phyloP scores from a whole-genome alignment of 192 early-diverging fungal species.

The Allomyces arbusculus region DNA sequence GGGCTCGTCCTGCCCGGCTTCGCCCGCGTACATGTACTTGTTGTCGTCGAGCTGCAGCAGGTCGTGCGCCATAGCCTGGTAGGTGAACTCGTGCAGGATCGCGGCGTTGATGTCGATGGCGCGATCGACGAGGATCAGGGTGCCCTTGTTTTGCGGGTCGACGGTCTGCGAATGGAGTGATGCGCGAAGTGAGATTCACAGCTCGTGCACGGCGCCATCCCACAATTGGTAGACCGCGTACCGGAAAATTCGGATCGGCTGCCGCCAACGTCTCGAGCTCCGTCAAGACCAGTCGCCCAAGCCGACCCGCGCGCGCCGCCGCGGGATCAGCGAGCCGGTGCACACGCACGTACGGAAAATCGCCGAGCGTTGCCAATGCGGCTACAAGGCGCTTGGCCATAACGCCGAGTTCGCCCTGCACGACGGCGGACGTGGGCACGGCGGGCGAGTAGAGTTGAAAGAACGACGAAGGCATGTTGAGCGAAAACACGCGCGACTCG shows the following conservation, averaged over 20 bases:
- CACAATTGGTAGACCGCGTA: constrained; percentile 3
- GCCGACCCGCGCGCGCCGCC: constrained; percentile 41
- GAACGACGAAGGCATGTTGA: constrained; percentile 46
- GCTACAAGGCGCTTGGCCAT: constrained; percentile 51
- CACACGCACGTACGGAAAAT: constrained; percentile 82
- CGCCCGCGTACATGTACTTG: constrained; percentile 37
- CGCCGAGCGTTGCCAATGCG: constrained; percentile 67
- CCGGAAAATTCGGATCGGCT: constrained; percentile 41
- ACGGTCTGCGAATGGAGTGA: constrained; percentile 9
- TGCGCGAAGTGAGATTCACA: background rate
- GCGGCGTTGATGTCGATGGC: constrained; percentile 77
- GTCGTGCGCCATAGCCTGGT: constrained; percentile 96
- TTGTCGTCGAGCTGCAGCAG: constrained; percentile 47
- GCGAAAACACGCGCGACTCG: constrained; percentile 44
- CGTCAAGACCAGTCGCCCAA: constrained; percentile 59
- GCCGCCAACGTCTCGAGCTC: constrained; percentile 67
- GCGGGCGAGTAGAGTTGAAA: constrained; percentile 40
- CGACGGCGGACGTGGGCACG: constrained; percentile 8
- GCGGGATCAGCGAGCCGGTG: constrained; percentile 56
- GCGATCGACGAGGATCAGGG: constrained; percentile 77
- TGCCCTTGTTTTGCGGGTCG: constrained; percentile 28
- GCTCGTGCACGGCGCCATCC: background rate
- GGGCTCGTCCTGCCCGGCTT: constrained; percentile 18
- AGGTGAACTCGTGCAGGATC: constrained; percentile 94
- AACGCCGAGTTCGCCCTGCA: constrained; percentile 20